Base-by-base conservation (phyloP, 768 basidiomycete species). In the Boletus speciosus region DNA sequence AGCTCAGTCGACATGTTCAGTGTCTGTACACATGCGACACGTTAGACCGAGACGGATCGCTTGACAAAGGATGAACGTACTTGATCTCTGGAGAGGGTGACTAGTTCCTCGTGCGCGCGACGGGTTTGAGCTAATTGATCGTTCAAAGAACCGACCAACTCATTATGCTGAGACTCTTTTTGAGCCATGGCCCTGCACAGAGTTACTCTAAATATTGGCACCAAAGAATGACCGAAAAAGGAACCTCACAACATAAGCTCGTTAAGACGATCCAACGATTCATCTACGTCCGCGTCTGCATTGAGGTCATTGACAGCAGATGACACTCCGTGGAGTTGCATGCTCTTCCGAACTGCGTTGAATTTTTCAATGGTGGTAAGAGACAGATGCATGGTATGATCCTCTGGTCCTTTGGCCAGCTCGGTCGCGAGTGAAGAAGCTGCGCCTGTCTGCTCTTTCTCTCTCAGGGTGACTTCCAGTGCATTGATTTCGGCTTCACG, bases 91-190 rank as follows among this genome's bases (percentile, higher is more conserved):
- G 90, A 90, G 40, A 95, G 78, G 7, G 86, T 81, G 7, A 81
- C 84, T 19, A 98, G 76, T 48, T 88, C 90, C 52, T 95, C 91
- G 47, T 92, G 82, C 66, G 92, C 88, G 39, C 89, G 80, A 52
- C 85, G 84, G 55, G 88, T 81, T 60, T 85, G 78, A 62, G 60
- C 67, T 23, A 97, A 76, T 63, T 95, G 83, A 14, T 74, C 65
- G 41, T 83, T 85, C 58, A 98, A 77, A 32, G 75, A 74, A 39
- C 91, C 85, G 27, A 97, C 88, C 23, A 81, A 67, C 64, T 96
- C 91, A 35, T 84, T 83, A 67, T 98, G 96, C 34, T 84, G 78
- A 5, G 91, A 88, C 69, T 99, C 97, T 69, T 98, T 98, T 74
- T 91, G 88, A 3, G 95, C 95, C 96, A 98, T 98, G 3, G 96